Evolutionary conservation across 2,329 filamentous ascomycete species (phyloP), one percentile per base, ranked within the genome.

Genomic region (Hymenoscyphus fructigenus): DNA sequence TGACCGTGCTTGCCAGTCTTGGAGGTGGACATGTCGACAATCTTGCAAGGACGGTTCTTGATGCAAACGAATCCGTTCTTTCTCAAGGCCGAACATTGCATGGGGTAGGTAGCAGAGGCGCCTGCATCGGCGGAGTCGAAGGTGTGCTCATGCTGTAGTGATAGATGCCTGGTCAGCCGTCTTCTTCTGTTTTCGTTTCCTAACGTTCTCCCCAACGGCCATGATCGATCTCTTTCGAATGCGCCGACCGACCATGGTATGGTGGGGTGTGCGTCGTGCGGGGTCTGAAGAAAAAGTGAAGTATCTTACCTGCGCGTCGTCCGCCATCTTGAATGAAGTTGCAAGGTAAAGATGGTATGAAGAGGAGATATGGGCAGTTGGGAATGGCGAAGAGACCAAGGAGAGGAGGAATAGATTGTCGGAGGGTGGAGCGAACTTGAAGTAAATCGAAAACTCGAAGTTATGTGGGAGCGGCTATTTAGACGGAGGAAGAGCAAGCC

Each of bases 1-100:
- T 99, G 96, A 82, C 95, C 95, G 91, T 99, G 95, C 92, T 99
- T 99, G 84, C 95, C 95, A 75, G 95, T 99, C 93, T 99, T 99
- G 82, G 95, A 99, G 85, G 95, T 99, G 75, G 93, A 97, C 96
- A 99, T 99, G 79, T 99, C 95, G 82, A 98, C 92, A 77, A 99
- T 99, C 91, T 98, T 99, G 93, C 95, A 99, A 77, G 95, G 96
- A 77, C 95, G 95, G 83, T 86, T 84, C 90, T 99, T 99, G 85
- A 99, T 98, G 81, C 94, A 90, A 82, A 99, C 95, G 87, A 91
- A 90, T 74, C 95, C 94, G 90, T 96, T 96, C 93, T 99, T 98
- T 81, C 95, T 91, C 87, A 99, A 88, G 78, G 96, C 94, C 85
- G 96, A 99, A 85, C 95, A 99, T 88, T 99, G 95, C 92, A 96